A percentile compares a stretch with the other conserved stretches of the same genome.
phyloP scores from a whole-genome alignment of 2,329 filamentous ascomycete genomes.

The Exutisphaerella laricina region DNA sequence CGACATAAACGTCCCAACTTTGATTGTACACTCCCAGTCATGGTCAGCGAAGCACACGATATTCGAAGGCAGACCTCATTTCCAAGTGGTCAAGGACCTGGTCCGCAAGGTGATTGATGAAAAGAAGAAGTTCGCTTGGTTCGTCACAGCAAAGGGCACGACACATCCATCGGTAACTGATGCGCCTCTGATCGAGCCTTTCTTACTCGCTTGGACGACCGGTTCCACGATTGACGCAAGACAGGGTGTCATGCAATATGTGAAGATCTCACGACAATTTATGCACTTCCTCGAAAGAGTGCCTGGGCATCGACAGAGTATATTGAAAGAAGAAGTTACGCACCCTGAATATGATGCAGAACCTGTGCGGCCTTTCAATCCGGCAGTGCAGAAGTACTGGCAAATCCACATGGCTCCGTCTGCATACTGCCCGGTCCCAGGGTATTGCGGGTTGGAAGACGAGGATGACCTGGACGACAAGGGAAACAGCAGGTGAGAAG shows the following conservation, averaged over 20 bases:
- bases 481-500: background rate
- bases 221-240: slow-evolving; percentile 54
- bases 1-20: slow-evolving; percentile 52
- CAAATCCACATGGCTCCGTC: slow-evolving; percentile 40
- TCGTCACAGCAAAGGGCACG: slow-evolving; percentile 38
- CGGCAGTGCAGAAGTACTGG: slow-evolving; percentile 35
- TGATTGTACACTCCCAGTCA: slow-evolving; percentile 59
- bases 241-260: slow-evolving; percentile 56
- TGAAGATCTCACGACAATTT: slow-evolving; percentile 55
- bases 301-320: slow-evolving; percentile 40
- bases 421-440: slow-evolving; percentile 16
- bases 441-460: slow-evolving; percentile 20
- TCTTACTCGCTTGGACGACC: slow-evolving; percentile 56
- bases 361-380: slow-evolving; percentile 20
- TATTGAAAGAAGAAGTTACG: slow-evolving; percentile 48
- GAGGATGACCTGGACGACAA: slow-evolving; percentile 8
- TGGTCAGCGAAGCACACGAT: slow-evolving; percentile 55
- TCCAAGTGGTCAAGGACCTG: slow-evolving; percentile 56
- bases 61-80: slow-evolving; percentile 61
- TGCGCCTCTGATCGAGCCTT: slow-evolving; percentile 59
- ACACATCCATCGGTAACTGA: slow-evolving; percentile 62
- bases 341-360: slow-evolving; percentile 35
- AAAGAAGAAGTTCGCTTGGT: slow-evolving; percentile 41
- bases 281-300: slow-evolving; percentile 45
- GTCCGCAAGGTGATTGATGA: slow-evolving; percentile 43